These are phyloP conservation scores for Raffaelea albimanens DNA, from an alignment of 2,329 filamentous ascomycete genomes.

Conservation along the genomic window DNA sequence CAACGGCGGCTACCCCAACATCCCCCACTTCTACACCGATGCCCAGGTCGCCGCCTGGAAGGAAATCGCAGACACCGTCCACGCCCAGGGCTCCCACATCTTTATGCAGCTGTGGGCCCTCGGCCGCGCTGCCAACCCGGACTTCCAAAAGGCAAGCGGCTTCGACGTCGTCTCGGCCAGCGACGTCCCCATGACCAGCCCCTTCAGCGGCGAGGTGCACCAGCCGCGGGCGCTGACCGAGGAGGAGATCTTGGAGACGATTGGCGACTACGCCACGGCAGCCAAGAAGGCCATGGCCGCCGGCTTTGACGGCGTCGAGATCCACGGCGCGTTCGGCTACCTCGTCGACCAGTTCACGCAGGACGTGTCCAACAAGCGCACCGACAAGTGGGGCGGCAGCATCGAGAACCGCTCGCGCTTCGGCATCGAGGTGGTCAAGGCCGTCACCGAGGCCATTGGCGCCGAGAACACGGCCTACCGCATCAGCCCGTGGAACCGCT, in stretches of 20 bases:
- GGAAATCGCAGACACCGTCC: conserved; percentile 11
- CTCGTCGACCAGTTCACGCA: conserved; percentile 46
- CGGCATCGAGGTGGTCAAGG: conserved; percentile 39
- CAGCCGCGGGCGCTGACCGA: conserved; percentile 29
- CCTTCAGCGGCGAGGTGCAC: conserved; percentile 10
- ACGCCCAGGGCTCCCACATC: conserved; percentile 10
- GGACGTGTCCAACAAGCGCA: conserved; percentile 41
- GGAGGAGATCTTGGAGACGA: conserved; percentile 28
- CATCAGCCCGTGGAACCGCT: conserved; percentile 43
- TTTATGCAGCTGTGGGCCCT: conserved; percentile 40
- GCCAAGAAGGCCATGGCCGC: conserved; percentile 38
- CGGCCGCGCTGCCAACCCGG: conserved; percentile 24
- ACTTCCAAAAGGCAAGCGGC: conserved; percentile 20
- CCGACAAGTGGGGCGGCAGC: conserved; percentile 43
- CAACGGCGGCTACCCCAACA: conserved; percentile 2
- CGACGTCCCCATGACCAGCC: background rate
- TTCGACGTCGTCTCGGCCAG: conserved; percentile 16
- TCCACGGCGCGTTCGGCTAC: conserved; percentile 30
- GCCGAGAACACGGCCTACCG: conserved; percentile 39
- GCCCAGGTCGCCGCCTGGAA: conserved; percentile 11
- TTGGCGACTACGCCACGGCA: conserved; percentile 20
- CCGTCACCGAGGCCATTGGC: conserved; percentile 39
- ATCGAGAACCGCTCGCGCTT: conserved; percentile 45
- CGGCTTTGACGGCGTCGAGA: conserved; percentile 37
- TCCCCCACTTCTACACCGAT: conserved; percentile 7